Conservation (phyloP, 345 rosid species). For the Melaleuca alternifolia region DNA sequence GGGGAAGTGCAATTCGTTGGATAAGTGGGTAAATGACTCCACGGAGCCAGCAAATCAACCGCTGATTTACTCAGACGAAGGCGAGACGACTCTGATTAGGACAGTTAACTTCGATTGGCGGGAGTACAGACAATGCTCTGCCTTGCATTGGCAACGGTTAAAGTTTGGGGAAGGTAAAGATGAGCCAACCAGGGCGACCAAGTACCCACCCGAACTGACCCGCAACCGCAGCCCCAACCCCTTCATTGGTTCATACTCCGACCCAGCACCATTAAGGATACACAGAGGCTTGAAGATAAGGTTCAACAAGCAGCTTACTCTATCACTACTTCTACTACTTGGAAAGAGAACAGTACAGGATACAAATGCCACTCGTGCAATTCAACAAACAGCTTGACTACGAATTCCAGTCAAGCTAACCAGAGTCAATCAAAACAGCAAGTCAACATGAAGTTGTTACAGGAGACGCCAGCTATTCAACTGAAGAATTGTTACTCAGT, state of each 20-base stretch:
- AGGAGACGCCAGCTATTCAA: no score
- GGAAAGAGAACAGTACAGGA: no score
- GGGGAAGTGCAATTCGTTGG: not conserved
- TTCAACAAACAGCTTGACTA: no score
- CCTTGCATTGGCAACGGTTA: not conserved
- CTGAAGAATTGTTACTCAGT: no score
- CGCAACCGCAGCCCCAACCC: not conserved
- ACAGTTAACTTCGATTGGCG: not conserved
- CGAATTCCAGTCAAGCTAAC: no score
- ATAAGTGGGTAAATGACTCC: not conserved
- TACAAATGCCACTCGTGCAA: no score
- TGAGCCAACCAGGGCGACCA: not conserved
- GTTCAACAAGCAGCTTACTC: no score
- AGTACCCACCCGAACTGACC: not conserved
- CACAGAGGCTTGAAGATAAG: no score
- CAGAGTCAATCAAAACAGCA: no score
- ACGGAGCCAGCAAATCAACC: not conserved
- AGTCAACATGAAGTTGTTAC: no score
- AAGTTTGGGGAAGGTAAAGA: not conserved
- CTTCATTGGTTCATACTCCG: not conserved
- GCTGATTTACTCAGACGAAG: not conserved
- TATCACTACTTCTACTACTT: no score
- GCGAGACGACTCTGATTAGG: not conserved
- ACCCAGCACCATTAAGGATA: no score
- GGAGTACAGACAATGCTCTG: not conserved